Conservation (phyloP, 2,329 filamentous ascomycete species). For the Conoideocrella luteorostrata region DNA sequence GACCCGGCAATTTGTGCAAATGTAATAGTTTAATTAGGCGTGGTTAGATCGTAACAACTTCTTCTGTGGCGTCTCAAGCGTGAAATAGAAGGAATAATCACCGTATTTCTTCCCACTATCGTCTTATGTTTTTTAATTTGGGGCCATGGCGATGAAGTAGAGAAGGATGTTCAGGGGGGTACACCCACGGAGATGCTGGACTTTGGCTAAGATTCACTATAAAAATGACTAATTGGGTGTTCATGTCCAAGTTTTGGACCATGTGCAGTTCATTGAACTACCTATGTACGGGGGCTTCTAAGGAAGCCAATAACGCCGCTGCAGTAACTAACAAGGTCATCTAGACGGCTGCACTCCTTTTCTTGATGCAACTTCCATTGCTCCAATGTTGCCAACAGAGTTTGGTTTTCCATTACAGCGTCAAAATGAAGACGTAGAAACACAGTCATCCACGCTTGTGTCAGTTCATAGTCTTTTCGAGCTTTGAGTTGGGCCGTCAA, state of each 20-base stretch:
- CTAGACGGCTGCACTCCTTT: constrained; percentile 63
- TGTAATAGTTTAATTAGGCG: no score
- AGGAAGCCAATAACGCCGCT: constrained; percentile 80
- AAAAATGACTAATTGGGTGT: no score
- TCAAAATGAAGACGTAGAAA: constrained; percentile 75
- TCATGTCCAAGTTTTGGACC: background rate
- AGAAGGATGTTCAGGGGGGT: no score
- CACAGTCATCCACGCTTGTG: constrained; percentile 96
- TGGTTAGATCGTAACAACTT: no score
- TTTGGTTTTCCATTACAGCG: constrained; percentile 42
- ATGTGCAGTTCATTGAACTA: background rate
- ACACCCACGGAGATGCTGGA: no score
- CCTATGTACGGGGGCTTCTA: constrained; percentile 44
- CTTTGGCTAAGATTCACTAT: no score
- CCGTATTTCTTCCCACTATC: no score
- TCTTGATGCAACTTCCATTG: constrained; percentile 70
- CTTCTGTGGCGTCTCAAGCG: no score
- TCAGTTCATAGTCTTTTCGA: constrained; percentile 82
- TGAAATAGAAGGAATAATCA: no score
- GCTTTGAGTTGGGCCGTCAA: constrained; percentile 63
- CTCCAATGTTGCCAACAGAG: constrained; percentile 52
- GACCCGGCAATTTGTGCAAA: no score
- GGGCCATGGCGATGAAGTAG: background rate
- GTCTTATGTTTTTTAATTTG: background rate
- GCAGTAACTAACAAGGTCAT: constrained; percentile 78